These are phyloP conservation scores for Candida xyloterini DNA, from an alignment of 805 yeast genomes.

Conservation along the genomic window DNA sequence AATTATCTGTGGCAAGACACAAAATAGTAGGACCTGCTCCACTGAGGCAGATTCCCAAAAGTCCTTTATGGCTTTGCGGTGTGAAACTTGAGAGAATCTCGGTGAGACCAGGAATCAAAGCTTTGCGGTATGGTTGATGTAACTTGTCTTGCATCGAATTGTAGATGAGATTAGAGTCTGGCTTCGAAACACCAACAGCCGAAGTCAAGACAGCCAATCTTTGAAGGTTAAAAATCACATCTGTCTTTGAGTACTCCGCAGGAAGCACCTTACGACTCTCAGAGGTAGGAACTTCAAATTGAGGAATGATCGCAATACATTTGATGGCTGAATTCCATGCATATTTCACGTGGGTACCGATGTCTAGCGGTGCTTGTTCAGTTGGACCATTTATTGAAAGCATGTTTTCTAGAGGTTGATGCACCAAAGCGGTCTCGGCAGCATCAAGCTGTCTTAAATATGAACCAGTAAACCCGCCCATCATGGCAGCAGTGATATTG, in stretches of 20 bases:
- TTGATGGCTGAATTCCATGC: constrained; percentile 77
- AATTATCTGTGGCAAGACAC: constrained; percentile 87
- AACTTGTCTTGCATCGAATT: constrained; percentile 96
- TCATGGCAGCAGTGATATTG: constrained; percentile 97
- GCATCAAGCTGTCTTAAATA: constrained; percentile 77
- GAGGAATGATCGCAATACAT: constrained; percentile 89
- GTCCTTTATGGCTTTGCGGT: constrained; percentile 77
- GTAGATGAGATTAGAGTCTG: constrained; percentile 78
- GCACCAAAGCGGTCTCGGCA: constrained; percentile 69
- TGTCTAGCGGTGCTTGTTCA: constrained; percentile 68
- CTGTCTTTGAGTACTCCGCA: constrained; percentile 67
- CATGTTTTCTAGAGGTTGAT: constrained; percentile 81
- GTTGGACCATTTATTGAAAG: constrained; percentile 74
- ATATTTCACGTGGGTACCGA: constrained; percentile 87
- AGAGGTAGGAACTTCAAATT: constrained; percentile 93
- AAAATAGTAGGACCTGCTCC: constrained; percentile 99
- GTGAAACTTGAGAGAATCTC: constrained; percentile 78
- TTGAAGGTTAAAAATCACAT: constrained; percentile 89
- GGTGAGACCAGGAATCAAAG: constrained; percentile 85
- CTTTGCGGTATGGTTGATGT: constrained; percentile 96
- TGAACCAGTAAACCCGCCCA: constrained; percentile 98
- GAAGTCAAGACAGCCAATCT: constrained; percentile 89
- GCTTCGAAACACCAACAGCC: constrained; percentile 76
- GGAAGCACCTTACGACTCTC: constrained; percentile 90
- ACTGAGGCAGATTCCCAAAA: constrained; percentile 89